These are phyloP conservation scores for Sequoiadendron giganteum DNA, from an alignment of 75 land plant genomes.

Conservation along the genomic window DNA sequence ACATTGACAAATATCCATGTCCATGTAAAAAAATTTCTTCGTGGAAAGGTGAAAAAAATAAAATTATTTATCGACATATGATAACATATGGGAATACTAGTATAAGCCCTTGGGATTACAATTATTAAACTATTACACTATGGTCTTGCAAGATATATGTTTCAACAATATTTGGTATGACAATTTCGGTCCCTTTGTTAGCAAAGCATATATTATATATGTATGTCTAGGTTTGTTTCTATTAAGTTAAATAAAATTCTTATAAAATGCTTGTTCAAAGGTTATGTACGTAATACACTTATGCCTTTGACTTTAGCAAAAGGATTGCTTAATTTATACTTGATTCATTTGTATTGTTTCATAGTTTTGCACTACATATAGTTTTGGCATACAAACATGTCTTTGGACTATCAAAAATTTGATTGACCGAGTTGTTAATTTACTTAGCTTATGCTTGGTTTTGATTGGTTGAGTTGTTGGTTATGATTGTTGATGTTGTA, in stretches of 20 bases:
- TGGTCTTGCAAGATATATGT: background rate
- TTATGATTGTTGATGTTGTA: conserved; percentile 8
- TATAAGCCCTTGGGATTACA: no score
- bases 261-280: background rate
- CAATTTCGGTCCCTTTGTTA: background rate
- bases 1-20: no score
- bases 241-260: background rate
- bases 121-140: no score
- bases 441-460: background rate
- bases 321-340: background rate
- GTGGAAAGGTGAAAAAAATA: no score
- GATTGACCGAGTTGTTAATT: background rate
- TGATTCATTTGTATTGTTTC: background rate
- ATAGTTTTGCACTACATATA: background rate
- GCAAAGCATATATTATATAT: background rate
- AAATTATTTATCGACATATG: no score
- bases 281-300: background rate
- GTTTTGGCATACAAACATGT: background rate
- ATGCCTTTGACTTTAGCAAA: background rate
- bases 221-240: background rate
- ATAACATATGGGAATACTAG: no score
- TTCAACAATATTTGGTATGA: background rate
- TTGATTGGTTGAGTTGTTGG: background rate
- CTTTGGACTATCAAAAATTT: background rate
- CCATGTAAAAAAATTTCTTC: no score